Conservation (phyloP, 2,329 filamentous ascomycete species). For the Monilinia laxa region DNA sequence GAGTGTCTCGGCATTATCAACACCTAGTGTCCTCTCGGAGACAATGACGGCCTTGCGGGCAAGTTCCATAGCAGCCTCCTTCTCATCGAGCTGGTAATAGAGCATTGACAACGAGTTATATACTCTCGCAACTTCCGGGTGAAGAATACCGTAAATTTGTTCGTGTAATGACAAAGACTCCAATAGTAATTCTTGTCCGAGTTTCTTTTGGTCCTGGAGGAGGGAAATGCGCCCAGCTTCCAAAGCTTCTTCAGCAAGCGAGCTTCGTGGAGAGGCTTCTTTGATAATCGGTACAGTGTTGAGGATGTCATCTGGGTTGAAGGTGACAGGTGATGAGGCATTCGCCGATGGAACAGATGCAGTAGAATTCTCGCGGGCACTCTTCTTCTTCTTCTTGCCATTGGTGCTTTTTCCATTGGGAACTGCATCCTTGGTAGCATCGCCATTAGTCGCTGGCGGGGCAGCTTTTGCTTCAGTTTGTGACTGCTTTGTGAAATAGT, state of each 20-base stretch:
- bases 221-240: conserved; percentile 97
- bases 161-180: conserved; percentile 95
- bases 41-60: conserved; percentile 96
- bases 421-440: conserved; percentile 46
- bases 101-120: conserved; percentile 95
- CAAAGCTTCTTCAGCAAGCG: conserved; percentile 90
- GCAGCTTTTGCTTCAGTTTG: conserved; percentile 40
- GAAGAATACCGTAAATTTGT: conserved; percentile 96
- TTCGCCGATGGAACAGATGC: conserved; percentile 45
- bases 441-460: conserved; percentile 40
- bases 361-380: conserved; percentile 54
- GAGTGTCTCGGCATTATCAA: conserved; percentile 91
- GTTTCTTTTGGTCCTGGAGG: conserved; percentile 89
- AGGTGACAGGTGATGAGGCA: conserved; percentile 57
- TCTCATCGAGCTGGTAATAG: conserved; percentile 97
- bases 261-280: conserved; percentile 86
- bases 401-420: conserved; percentile 37
- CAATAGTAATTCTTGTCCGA: conserved; percentile 92
- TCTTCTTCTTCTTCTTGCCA: conserved; percentile 56
- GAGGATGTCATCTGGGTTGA: conserved; percentile 79
- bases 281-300: conserved; percentile 95
- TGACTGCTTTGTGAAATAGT: conserved; percentile 58
- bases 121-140: conserved; percentile 91
- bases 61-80: conserved; percentile 90
- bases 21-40: conserved; percentile 86